A percentile compares a stretch with the other conserved stretches of the same genome.
These are phyloP conservation scores for Zelonia costaricensis DNA, from an alignment of 208 protist species.

Conservation along the genomic window DNA sequence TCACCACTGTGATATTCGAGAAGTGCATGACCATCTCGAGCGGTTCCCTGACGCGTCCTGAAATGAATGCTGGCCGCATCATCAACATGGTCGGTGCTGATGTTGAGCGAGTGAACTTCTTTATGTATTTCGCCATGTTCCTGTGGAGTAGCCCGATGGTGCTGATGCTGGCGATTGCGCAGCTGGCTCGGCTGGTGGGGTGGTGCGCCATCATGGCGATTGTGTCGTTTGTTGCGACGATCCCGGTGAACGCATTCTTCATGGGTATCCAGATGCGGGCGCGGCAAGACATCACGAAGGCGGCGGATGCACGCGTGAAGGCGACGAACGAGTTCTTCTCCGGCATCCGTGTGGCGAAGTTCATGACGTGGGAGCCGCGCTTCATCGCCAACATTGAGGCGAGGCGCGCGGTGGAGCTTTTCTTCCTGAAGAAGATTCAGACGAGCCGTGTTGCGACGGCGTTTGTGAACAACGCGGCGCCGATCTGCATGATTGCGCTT, in stretches of 20 bases:
- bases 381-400: slow-evolving; percentile 55
- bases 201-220: slow-evolving; percentile 75
- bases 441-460: slow-evolving; percentile 30
- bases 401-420: slow-evolving; percentile 50
- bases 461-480: slow-evolving; percentile 60
- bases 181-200: slow-evolving; percentile 59
- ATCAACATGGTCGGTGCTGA: slow-evolving; percentile 90
- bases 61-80: slow-evolving; percentile 83
- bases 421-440: slow-evolving; percentile 39
- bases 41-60: slow-evolving; percentile 55
- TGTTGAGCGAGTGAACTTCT: slow-evolving; percentile 46
- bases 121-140: slow-evolving; percentile 44
- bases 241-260: slow-evolving; percentile 71
- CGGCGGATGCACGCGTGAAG: slow-evolving; percentile 88
- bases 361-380: slow-evolving; percentile 90
- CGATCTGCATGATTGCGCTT: slow-evolving; percentile 53
- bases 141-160: slow-evolving; percentile 65
- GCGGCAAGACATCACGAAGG: slow-evolving; percentile 24
- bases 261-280: slow-evolving; percentile 35
- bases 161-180: slow-evolving; percentile 48
- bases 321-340: slow-evolving; percentile 92
- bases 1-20: slow-evolving; percentile 70
- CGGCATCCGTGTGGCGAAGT: slow-evolving; percentile 93
- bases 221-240: slow-evolving; percentile 49
- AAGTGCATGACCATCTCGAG: slow-evolving; percentile 74